Evolutionary conservation across 2,329 filamentous ascomycete genomes (phyloP).

Genomic region (Huntiella decipiens): DNA sequence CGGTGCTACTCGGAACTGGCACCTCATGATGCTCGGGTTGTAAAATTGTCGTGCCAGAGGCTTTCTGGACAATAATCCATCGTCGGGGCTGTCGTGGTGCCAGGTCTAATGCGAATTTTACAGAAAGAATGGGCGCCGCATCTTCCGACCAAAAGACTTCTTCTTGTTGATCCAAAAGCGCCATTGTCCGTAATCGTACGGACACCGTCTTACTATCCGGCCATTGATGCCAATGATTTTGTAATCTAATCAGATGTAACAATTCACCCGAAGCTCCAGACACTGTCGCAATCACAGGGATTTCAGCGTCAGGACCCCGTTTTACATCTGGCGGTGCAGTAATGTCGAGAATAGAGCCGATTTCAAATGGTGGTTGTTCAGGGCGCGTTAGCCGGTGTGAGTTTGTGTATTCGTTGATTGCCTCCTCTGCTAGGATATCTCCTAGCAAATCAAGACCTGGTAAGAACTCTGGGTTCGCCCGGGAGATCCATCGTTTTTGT

Average conservation of each 20-base stretch:
- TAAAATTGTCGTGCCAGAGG: conserved; percentile 31
- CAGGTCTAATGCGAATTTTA: conserved; percentile 28
- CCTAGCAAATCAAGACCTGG: conserved; percentile 20
- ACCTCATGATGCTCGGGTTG: conserved; percentile 29
- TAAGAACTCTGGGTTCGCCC: conserved; percentile 30
- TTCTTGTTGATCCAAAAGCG: conserved; percentile 24
- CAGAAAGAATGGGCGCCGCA: conserved; percentile 27
- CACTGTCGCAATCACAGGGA: conserved; percentile 26
- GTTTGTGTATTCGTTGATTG: not conserved
- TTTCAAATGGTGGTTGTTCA: conserved; percentile 24
- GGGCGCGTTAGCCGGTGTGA: conserved; percentile 5
- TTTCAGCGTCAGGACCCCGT: conserved; percentile 13
- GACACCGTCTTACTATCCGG: conserved; percentile 23
- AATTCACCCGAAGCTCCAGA: conserved; percentile 39
- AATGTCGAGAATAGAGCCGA: conserved; percentile 33
- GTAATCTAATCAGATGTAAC: conserved; percentile 34
- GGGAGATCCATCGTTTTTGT: conserved; percentile 31
- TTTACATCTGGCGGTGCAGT: conserved; percentile 14
- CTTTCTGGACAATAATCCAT: conserved; percentile 36
- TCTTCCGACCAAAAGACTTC: conserved; percentile 36
- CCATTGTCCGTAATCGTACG: conserved; percentile 27
- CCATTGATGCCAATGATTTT: conserved; percentile 37
- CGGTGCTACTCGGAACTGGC: conserved; percentile 16
- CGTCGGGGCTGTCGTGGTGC: conserved; percentile 20
- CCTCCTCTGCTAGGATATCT: conserved; percentile 20